A percentile compares a stretch with the other conserved stretches of the same genome.
Conservation (phyloP, 257 asterid genomes). For the Hygrophila difformis region DNA sequence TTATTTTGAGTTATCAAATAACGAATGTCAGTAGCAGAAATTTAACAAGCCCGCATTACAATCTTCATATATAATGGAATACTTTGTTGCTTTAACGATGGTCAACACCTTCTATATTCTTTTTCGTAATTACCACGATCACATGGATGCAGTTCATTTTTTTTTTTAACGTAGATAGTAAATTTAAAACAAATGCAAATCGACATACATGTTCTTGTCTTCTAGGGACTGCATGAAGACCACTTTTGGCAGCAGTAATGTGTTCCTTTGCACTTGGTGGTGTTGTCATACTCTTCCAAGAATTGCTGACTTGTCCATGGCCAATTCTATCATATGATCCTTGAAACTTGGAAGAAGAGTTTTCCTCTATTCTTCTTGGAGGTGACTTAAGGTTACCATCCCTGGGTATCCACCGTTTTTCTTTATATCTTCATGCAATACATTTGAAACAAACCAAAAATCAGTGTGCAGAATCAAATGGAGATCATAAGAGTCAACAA, state of each 20-base stretch:
- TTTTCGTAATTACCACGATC: no score
- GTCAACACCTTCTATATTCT: no score
- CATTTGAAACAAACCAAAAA: conserved; percentile 5
- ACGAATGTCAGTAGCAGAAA: no score
- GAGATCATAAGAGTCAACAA: conserved; percentile 1
- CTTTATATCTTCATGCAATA: conserved; percentile 87
- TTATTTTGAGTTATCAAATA: no score
- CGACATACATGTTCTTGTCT: conserved; percentile 59
- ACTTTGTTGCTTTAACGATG: no score
- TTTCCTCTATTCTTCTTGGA: conserved; percentile 37
- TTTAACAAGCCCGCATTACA: no score
- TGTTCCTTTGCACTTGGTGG: conserved; percentile 36
- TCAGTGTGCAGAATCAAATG: conserved; percentile 11
- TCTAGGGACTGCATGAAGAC: conserved; percentile 60
- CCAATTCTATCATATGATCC: conserved; percentile 56
- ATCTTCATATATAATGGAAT: no score
- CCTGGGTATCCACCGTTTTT: conserved; percentile 84
- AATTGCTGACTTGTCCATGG: conserved; percentile 36
- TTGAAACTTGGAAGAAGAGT: conserved; percentile 65
- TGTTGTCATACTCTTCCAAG: conserved; percentile 29
- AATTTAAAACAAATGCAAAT: conserved; percentile 4
- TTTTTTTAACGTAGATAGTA: no score
- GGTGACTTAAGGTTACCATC: conserved; percentile 65
- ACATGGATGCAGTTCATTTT: no score
- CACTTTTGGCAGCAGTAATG: no score